phyloP scores from a whole-genome alignment of 2,329 filamentous ascomycete genomes.

The Coniella lustricola region DNA sequence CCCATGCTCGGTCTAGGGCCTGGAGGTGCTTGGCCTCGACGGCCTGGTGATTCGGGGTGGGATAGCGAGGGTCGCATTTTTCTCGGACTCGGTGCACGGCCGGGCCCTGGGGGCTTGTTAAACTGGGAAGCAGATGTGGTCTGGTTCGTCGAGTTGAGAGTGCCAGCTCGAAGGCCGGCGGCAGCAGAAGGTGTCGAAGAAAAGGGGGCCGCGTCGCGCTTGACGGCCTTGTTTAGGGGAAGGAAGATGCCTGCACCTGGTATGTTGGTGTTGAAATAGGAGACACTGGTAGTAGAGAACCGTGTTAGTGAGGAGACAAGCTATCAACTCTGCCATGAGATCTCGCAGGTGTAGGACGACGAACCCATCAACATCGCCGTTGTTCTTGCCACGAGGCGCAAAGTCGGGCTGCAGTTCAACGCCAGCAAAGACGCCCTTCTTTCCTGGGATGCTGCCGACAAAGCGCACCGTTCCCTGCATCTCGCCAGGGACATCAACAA shows the following conservation, averaged over 20 bases:
- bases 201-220: conserved; percentile 51
- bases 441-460: conserved; percentile 77
- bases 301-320: neutral
- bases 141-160: conserved; percentile 52
- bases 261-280: conserved; percentile 74
- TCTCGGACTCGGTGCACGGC: conserved; percentile 63
- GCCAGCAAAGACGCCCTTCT: conserved; percentile 85
- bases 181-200: conserved; percentile 63
- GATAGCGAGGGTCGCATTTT: conserved; percentile 70
- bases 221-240: conserved; percentile 72
- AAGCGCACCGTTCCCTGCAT: conserved; percentile 91
- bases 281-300: conserved; percentile 38
- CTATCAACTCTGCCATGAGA: neutral
- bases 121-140: conserved; percentile 68
- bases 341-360: too few species aligned
- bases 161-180: conserved; percentile 44
- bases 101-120: conserved; percentile 78
- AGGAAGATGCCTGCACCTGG: conserved; percentile 90
- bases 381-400: conserved; percentile 84
- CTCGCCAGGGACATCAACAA: conserved; percentile 84
- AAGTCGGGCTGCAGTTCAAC: conserved; percentile 81
- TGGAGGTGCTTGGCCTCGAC: conserved; percentile 58
- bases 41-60: conserved; percentile 79
- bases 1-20: conserved; percentile 50
- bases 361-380: conserved; percentile 90